Evolutionary conservation across 441 rosid genomes (phyloP).

Genomic region (Populus hybrid): DNA sequence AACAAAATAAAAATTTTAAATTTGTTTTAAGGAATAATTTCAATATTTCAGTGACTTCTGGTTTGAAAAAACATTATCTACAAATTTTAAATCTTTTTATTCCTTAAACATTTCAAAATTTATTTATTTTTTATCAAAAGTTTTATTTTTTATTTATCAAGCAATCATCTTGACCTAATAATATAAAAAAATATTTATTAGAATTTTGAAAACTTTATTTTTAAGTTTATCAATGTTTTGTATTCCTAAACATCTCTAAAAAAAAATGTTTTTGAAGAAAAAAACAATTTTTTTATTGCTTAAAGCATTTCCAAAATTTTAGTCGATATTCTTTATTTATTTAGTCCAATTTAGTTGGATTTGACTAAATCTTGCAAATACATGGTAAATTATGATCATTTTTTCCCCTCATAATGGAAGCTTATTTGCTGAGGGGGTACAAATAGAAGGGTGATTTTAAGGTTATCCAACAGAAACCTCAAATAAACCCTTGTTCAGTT

Average conservation of each 20-base stretch:
- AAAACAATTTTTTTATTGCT: background rate
- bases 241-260: background rate
- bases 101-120: background rate
- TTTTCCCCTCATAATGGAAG: too few relatives aligned
- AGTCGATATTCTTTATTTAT: background rate
- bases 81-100: background rate
- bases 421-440: background rate
- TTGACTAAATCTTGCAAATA: background rate
- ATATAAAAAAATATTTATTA: too few relatives aligned
- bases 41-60: background rate
- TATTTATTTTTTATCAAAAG: too few relatives aligned
- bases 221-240: background rate
- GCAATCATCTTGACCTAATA: background rate
- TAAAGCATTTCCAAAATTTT: background rate
- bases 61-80: background rate
- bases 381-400: background rate
- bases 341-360: background rate
- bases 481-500: background rate
- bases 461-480: background rate
- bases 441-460: background rate
- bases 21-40: background rate
- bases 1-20: too few relatives aligned
- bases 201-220: background rate
- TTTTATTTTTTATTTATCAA: background rate
- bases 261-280: too few relatives aligned